These are phyloP conservation scores for Podospora pseudocomata DNA, from an alignment of 495 filamentous ascomycete genomes.

Conservation along the genomic window DNA sequence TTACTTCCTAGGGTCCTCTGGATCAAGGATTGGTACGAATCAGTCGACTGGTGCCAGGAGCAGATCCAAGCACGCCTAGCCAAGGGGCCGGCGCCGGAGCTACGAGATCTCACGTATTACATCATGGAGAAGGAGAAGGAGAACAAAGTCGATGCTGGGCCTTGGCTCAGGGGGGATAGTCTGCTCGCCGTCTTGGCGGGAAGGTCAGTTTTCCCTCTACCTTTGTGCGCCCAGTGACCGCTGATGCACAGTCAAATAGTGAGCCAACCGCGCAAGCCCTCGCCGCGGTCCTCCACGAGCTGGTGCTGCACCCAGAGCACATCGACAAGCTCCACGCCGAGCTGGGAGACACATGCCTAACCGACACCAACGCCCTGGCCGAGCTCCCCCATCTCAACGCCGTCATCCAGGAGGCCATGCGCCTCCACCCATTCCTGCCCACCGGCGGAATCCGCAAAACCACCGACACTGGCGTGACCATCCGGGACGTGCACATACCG, in stretches of 20 bases:
- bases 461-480: slow-evolving; percentile 41
- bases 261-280: background rate
- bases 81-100: background rate
- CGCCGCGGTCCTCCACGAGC: background rate
- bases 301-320: background rate
- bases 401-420: slow-evolving; percentile 52
- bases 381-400: slow-evolving; percentile 39
- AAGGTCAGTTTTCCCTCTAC: too few relatives aligned
- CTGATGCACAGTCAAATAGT: background rate
- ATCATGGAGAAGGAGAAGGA: too few relatives aligned
- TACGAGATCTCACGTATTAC: background rate
- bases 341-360: background rate
- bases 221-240: too few relatives aligned
- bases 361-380: slow-evolving; percentile 5
- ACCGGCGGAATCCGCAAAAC: slow-evolving; percentile 42
- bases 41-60: slow-evolving; percentile 33
- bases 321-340: background rate
- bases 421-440: slow-evolving; percentile 49
- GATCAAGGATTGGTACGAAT: slow-evolving; percentile 31
- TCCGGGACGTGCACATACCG: slow-evolving; percentile 45
- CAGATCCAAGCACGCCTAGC: slow-evolving; percentile 35
- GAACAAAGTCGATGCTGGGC: too few relatives aligned
- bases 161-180: slow-evolving; percentile 6
- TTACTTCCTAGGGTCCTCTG: slow-evolving; percentile 31
- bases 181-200: slow-evolving; percentile 9